A percentile compares a stretch with the other conserved stretches of the same genome.
Conservation (phyloP, 345 rosid species). For the Raphanus sativus region DNA sequence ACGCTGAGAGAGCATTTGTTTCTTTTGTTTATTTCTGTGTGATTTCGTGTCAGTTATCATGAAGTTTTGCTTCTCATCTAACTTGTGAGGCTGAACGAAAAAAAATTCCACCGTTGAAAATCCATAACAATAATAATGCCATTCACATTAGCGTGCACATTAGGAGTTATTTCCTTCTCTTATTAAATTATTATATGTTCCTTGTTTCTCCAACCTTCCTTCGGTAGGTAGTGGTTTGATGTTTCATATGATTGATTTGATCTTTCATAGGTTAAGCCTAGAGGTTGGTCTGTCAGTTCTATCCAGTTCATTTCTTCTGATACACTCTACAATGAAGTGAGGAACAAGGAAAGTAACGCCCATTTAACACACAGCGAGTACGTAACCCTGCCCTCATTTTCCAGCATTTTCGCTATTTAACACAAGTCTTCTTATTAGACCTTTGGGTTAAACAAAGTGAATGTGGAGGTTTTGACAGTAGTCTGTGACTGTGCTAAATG, state of each 20-base stretch:
- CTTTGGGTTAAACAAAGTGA: neutral
- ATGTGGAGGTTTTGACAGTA: neutral
- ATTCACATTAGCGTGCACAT: neutral
- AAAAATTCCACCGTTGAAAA: neutral
- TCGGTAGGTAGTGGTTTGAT: slow-evolving; percentile 10
- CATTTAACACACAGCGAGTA: neutral
- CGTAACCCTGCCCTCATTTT: neutral
- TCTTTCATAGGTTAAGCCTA: slow-evolving; percentile 3
- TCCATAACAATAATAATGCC: neutral
- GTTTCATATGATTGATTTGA: slow-evolving; percentile 27
- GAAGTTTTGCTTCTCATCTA: neutral
- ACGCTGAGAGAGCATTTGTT: neutral
- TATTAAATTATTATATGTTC: neutral
- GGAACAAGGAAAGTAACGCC: neutral
- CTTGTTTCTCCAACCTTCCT: neutral
- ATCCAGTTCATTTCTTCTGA: slow-evolving; percentile 20
- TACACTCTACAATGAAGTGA: slow-evolving; percentile 36
- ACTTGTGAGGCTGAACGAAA: neutral
- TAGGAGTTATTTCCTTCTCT: neutral
- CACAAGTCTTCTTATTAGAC: neutral
- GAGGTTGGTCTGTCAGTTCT: slow-evolving; percentile 26
- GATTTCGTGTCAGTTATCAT: neutral
- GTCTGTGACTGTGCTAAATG: slow-evolving; percentile 26
- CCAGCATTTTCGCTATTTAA: neutral
- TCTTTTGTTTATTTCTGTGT: slow-evolving; percentile 9